Conservation (phyloP, 2,329 filamentous ascomycete species). For the Ophiostoma fasciatum region DNA sequence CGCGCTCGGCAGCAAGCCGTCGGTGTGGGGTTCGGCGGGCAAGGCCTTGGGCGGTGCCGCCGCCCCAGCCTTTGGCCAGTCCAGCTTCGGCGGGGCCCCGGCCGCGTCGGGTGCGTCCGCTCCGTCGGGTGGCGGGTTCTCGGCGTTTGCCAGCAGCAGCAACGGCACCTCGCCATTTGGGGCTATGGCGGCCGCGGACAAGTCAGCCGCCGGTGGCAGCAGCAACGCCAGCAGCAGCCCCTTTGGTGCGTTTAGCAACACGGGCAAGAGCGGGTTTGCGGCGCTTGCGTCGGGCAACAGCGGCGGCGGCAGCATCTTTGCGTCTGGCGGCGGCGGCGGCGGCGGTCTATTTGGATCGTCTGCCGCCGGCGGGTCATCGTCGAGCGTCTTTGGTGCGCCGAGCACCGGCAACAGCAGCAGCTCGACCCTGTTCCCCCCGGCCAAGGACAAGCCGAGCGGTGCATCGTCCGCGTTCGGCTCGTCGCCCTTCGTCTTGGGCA, state of each 20-base stretch:
- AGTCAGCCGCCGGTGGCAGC: background rate
- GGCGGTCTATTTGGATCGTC: conserved; percentile 20
- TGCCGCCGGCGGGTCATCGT: conserved; percentile 8
- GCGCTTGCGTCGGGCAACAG: conserved; percentile 24
- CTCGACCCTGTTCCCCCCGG: conserved; percentile 25
- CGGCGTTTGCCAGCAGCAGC: conserved; percentile 13
- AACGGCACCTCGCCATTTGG: no score
- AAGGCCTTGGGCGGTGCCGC: conserved; percentile 19
- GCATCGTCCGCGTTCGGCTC: conserved; percentile 27
- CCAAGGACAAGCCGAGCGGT: conserved; percentile 25
- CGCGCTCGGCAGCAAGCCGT: conserved; percentile 19
- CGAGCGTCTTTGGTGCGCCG: conserved; percentile 10
- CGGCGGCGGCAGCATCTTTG: conserved; percentile 24
- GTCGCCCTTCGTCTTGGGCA: conserved; percentile 51
- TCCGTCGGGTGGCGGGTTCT: conserved; percentile 13
- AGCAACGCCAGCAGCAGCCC: conserved; percentile 6
- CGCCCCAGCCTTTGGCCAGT: conserved; percentile 38
- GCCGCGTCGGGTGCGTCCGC: conserved; percentile 19
- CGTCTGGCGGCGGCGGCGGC: conserved; percentile 15
- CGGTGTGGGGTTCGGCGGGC: conserved; percentile 14
- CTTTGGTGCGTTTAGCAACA: conserved; percentile 12
- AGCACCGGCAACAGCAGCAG: conserved; percentile 19
- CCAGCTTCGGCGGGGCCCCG: conserved; percentile 28
- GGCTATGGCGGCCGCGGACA: no score
- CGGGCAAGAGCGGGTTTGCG: conserved; percentile 32